These are phyloP conservation scores for Boletus rufocinnamomeus DNA, from an alignment of 768 basidiomycete species.

Conservation along the genomic window DNA sequence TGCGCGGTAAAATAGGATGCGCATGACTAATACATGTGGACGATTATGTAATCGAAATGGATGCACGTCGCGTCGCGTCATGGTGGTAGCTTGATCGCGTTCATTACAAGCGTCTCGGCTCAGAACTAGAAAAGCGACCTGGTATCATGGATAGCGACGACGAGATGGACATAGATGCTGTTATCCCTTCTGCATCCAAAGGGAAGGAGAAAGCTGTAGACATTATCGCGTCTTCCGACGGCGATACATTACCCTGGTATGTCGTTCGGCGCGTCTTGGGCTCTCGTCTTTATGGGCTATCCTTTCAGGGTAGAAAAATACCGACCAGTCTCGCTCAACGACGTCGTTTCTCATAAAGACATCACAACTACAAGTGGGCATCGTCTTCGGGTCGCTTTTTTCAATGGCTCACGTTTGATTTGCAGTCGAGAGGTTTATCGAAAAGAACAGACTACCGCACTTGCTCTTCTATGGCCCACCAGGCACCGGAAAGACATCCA, in stretches of 20 bases:
- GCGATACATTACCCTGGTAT: conserved; percentile 86
- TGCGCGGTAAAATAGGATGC: conserved; percentile 33
- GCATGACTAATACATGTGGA: conserved; percentile 15
- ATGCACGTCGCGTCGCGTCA: conserved; percentile 27
- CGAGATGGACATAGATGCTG: conserved; percentile 48
- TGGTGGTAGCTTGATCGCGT: neutral
- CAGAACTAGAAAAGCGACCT: neutral
- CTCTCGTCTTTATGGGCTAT: neutral
- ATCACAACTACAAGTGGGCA: conserved; percentile 86
- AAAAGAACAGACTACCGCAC: conserved; percentile 92
- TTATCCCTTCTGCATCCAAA: conserved; percentile 42
- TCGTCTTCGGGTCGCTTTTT: neutral
- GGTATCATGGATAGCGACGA: conserved; percentile 58
- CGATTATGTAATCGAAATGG: conserved; percentile 7
- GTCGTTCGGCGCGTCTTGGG: conserved; percentile 20
- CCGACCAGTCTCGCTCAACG: conserved; percentile 84
- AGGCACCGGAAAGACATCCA: conserved; percentile 97
- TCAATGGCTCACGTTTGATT: conserved; percentile 6
- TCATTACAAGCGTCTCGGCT: neutral
- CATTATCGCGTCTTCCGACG: conserved; percentile 41
- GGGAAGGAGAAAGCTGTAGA: conserved; percentile 71
- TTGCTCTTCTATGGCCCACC: conserved; percentile 97
- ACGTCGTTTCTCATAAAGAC: conserved; percentile 96
- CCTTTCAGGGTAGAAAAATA: conserved; percentile 93
- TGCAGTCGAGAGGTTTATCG: conserved; percentile 94